Percentiles rank a stretch among this genome's conserved stretches.
These are phyloP conservation scores for Podospora sp. DNA, from an alignment of 495 filamentous ascomycete species.

Conservation along the genomic window DNA sequence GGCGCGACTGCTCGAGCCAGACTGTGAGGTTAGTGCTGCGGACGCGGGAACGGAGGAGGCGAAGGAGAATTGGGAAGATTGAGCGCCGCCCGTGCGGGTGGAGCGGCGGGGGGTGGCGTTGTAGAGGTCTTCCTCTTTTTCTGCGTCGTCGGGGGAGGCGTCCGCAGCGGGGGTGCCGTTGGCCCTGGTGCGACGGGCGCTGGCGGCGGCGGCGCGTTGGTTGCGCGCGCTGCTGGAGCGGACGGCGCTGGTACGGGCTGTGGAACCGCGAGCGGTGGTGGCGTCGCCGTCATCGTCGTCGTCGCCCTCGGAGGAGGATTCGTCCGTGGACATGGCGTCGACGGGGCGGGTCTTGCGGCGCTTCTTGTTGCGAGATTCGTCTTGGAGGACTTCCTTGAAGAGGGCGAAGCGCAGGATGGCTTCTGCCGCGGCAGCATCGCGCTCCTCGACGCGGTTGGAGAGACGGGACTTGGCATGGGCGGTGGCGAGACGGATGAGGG, in stretches of 20 bases:
- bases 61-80: slow-evolving; percentile 49
- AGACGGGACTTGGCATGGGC: slow-evolving; percentile 94
- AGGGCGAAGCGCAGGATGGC: slow-evolving; percentile 90
- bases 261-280: slow-evolving; percentile 36
- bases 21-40: slow-evolving; percentile 35
- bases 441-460: slow-evolving; percentile 88
- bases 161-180: slow-evolving; percentile 24
- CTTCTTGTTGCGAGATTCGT: slow-evolving; percentile 79
- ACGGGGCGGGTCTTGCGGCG: slow-evolving; percentile 55
- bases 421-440: slow-evolving; percentile 87
- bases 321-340: slow-evolving; percentile 35
- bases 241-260: slow-evolving; percentile 25
- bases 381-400: slow-evolving; percentile 95
- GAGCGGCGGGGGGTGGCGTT: slow-evolving; percentile 45
- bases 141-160: slow-evolving; percentile 22
- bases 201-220: slow-evolving; percentile 32
- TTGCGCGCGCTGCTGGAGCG: slow-evolving; percentile 33
- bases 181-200: slow-evolving; percentile 29
- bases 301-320: slow-evolving; percentile 35
- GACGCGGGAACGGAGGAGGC: slow-evolving; percentile 51
- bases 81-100: slow-evolving; percentile 29
- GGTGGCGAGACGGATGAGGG: slow-evolving; percentile 93
- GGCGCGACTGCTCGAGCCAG: slow-evolving; percentile 1
- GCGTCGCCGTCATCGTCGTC: slow-evolving; percentile 43
- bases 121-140: slow-evolving; percentile 43